Evolutionary conservation across 352 stramenopile genomes (phyloP), one percentile per base, ranked within the genome.

Genomic region (Pythium volutum): DNA sequence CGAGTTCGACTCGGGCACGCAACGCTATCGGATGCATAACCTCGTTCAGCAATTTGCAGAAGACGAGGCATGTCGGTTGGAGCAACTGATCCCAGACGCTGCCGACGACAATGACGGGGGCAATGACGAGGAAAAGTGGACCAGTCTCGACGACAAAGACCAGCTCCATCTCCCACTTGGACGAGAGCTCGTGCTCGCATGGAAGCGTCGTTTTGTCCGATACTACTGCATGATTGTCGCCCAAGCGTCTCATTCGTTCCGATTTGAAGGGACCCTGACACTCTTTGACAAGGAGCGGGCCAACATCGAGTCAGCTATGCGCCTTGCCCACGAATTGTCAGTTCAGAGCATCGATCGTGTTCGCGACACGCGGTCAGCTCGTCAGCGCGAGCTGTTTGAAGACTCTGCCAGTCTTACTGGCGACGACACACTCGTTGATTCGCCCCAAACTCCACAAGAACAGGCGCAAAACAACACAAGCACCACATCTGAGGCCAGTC

Each of bases 191-290:
- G 69, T 88, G 23, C 68, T 91, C 20, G 85, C 84, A 2, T 93
- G 84, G 84, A 88, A 88, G 43, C 75, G 81, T 7, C 81, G 84
- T 23, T 93, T 93, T 69, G 84, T 93, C n/a, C 80, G 84, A n/a
- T 83, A 91, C 59, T 93, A 91, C 48, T 93, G 82, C 61, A 79
- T 88, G 67, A 77, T 91, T 45, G 76, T 93, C 8, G 80, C 84
- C 1, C 80, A 84, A 23, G 81, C 84, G 29, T 91, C 80, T 8
- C 82, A 91, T 43, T 81, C 76, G 0, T 93, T 91, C 53, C 78
- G 84, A 23, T 90, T 87, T 58, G 80, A 89, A 29, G 84, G 84
- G 22, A 82, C 69, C 12, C 67, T 93, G 4, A 73, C 74, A 7
- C 56, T 87, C 15, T 93, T 93, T 54, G 84, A 93, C 62, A 87